These are phyloP conservation scores for Globisporangium cystogenes DNA, from an alignment of 352 stramenopile genomes.

Conservation along the genomic window DNA sequence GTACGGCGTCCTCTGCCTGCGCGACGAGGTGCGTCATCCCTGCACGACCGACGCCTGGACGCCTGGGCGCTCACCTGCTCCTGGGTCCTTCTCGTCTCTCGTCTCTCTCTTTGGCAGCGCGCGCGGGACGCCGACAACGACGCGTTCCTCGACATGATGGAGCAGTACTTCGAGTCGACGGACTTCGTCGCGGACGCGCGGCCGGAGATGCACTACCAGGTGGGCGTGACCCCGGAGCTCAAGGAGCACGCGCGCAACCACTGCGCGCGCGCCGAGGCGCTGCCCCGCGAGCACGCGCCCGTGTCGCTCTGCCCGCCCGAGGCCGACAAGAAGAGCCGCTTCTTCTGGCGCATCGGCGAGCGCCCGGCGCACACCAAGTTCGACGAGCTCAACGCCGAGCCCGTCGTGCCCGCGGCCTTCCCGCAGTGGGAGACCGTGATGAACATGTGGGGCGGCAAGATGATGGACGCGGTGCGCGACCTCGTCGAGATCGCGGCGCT, in stretches of 20 bases:
- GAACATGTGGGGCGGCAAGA: too few species aligned
- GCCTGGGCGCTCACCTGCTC: too few species aligned
- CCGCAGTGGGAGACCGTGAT: too few species aligned
- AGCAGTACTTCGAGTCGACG: conserved; percentile 88
- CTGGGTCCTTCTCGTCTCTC: too few species aligned
- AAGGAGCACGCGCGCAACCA: conserved; percentile 87
- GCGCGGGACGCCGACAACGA: conserved; percentile 69
- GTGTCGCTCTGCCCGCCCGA: conserved; percentile 85
- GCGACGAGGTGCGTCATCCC: too few species aligned
- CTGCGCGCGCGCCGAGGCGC: conserved; percentile 47
- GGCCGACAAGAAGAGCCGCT: conserved; percentile 92
- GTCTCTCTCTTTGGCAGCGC: conserved; percentile 19
- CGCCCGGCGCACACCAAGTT: conserved; percentile 78
- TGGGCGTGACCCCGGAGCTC: conserved; percentile 84
- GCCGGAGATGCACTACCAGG: conserved; percentile 85
- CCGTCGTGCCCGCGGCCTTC: conserved; percentile 12
- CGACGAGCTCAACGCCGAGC: conserved; percentile 80
- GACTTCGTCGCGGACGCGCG: conserved; percentile 87
- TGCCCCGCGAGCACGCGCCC: conserved; percentile 57
- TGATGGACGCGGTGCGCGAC: conserved; percentile 42
- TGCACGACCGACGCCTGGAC: too few species aligned
- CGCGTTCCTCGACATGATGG: conserved; percentile 92
- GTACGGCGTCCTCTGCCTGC: too few species aligned
- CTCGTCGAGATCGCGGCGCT: conserved; percentile 86
- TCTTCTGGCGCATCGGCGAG: conserved; percentile 91